Conservation (phyloP, 768 basidiomycete species). For the Termitomyces bulborhizus region DNA sequence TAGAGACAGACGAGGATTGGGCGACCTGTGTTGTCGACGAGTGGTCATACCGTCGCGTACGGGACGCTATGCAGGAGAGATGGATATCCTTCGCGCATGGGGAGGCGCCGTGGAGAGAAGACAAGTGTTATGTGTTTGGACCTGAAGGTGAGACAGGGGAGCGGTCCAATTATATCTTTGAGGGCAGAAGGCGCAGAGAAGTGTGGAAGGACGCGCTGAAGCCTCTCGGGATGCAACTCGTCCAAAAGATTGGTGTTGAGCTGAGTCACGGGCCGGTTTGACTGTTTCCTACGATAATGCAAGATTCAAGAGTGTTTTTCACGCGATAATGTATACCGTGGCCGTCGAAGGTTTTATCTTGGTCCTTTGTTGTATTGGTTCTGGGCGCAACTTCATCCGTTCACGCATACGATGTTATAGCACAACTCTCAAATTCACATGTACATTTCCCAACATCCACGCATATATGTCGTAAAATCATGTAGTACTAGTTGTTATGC, state of each 20-base stretch:
- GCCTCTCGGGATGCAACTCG: constrained; percentile 59
- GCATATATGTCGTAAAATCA: no score
- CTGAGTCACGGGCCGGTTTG: constrained; percentile 58
- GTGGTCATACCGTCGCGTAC: no score
- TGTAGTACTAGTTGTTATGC: no score
- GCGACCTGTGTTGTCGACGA: no score
- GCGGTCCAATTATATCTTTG: constrained; percentile 57
- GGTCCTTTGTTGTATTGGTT: neutral
- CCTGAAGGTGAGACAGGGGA: constrained; percentile 81
- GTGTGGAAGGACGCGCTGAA: constrained; percentile 64
- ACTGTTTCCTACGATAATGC: neutral
- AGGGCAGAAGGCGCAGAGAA: constrained; percentile 50
- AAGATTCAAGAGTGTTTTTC: neutral
- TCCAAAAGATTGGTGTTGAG: constrained; percentile 70
- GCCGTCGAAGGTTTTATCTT: neutral
- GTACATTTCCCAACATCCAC: no score
- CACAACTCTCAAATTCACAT: no score
- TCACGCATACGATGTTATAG: no score
- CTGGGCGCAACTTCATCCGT: neutral
- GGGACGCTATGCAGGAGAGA: no score
- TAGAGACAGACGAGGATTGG: no score
- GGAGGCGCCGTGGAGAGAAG: constrained; percentile 63
- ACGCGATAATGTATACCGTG: neutral
- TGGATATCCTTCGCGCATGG: constrained; percentile 77
- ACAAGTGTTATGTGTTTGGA: constrained; percentile 73